phyloP scores from a whole-genome alignment of 306 rosid species.

The Hylodesmum podocarpum region DNA sequence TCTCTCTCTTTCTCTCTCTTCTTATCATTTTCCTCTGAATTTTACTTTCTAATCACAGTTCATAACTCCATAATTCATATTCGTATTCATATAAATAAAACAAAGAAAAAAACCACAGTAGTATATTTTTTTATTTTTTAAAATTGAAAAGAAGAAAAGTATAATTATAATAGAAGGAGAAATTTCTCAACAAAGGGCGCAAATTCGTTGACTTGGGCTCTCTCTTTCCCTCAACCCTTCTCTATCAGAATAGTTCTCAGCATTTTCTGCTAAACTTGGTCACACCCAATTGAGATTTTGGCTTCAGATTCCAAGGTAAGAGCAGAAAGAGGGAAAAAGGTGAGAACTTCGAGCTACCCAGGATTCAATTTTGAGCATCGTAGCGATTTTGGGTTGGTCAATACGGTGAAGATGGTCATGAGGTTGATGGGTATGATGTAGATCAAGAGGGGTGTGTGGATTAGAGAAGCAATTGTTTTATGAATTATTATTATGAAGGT shows the following conservation, averaged over 20 bases:
- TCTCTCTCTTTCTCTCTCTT: conserved; percentile 11
- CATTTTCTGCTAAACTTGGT: conserved; percentile 28
- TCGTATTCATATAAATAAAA: conserved; percentile 17
- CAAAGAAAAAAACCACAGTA: not conserved
- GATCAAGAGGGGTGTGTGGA: conserved; percentile 38
- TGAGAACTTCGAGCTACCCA: conserved; percentile 30
- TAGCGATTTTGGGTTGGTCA: conserved; percentile 30
- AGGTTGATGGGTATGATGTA: conserved; percentile 25
- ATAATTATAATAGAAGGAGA: conserved; percentile 18
- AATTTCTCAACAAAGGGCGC: conserved; percentile 36
- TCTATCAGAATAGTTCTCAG: conserved; percentile 11
- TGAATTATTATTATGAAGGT: conserved; percentile 40
- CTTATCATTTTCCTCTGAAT: conserved; percentile 9
- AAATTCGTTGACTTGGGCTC: conserved; percentile 43
- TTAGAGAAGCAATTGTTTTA: conserved; percentile 18
- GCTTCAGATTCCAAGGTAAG: conserved; percentile 26
- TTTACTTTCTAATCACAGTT: conserved; percentile 31
- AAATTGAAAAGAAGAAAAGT: not conserved
- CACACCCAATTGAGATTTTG: conserved; percentile 29
- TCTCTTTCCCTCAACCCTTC: conserved; percentile 21
- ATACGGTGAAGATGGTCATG: conserved; percentile 29
- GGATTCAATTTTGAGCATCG: conserved; percentile 22
- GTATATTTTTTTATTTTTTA: not conserved
- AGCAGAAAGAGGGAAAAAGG: not conserved
- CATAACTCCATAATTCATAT: conserved; percentile 16